phyloP scores from a whole-genome alignment of 306 rosid species.

The Cucurbita ficifolia region DNA sequence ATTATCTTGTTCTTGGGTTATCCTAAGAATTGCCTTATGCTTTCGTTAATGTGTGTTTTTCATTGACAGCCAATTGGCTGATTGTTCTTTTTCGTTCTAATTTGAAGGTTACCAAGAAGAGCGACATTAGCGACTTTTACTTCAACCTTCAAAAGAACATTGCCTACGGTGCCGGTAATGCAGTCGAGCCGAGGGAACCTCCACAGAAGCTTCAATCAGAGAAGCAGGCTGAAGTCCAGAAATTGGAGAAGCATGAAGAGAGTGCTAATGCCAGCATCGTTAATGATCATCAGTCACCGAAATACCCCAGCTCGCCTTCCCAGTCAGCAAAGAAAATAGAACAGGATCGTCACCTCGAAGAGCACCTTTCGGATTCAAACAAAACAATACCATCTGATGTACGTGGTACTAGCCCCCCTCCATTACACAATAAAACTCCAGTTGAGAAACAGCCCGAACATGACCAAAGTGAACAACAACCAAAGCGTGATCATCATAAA shows the following conservation, averaged over 20 bases:
- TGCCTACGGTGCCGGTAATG: conserved; percentile 51
- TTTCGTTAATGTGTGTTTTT: neutral
- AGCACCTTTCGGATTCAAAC: conserved; percentile 16
- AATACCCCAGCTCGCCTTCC: conserved; percentile 9
- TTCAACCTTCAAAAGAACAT: conserved; percentile 60
- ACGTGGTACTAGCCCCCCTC: neutral
- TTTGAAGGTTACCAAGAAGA: conserved; percentile 77
- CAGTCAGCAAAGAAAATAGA: conserved; percentile 17
- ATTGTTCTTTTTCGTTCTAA: neutral
- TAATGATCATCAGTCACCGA: neutral
- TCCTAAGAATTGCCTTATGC: neutral
- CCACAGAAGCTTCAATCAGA: conserved; percentile 18
- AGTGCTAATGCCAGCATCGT: conserved; percentile 9
- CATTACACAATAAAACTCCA: conserved; percentile 13
- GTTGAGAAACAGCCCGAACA: conserved; percentile 26
- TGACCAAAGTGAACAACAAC: conserved; percentile 22
- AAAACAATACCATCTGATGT: conserved; percentile 15
- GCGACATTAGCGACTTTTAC: conserved; percentile 73
- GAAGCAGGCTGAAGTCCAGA: conserved; percentile 8
- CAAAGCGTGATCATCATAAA: conserved; percentile 49
- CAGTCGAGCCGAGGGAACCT: conserved; percentile 22
- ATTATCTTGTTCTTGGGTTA: too few species aligned
- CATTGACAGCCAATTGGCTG: neutral
- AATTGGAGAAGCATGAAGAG: conserved; percentile 11
- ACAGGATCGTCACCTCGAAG: conserved; percentile 17